Evolutionary conservation across 192 early-diverging fungal species (phyloP), one percentile per base, ranked within the genome.

Genomic region (Coemansia brasiliensis): DNA sequence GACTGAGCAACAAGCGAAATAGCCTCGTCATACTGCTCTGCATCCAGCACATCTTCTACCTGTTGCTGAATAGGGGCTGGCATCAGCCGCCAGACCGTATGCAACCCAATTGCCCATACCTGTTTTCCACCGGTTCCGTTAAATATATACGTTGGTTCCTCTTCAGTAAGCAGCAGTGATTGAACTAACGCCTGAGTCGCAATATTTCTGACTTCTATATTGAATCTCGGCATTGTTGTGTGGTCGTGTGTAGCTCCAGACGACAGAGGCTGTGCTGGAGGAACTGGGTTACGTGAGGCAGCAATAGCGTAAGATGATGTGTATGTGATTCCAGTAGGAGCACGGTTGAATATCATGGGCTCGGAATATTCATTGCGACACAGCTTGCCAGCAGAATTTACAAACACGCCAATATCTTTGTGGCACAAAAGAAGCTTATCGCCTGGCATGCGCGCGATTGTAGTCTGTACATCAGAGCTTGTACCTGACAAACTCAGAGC

Each of bases 151-250:
- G 57, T 27, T 5, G 77, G 77, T 27, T 84, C 80, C 26, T 88
- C 81, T 27, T 72, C 74, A 1, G 81, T 62, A 24, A 98, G 74
- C 15, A 86, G 82, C 11, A 94, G 83, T 26, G 83, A 79, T 67
- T 98, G 96, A 4, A 98, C 90, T 18, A 94, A 69, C 3, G 85
- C 85, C 45, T 88, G 86, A 0, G 92, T 90, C 41, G 82, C 87
- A 43, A 96, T 86, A 45, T 91, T 94, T 61, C 92, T 84, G 13
- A 98, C 90, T 64, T 95, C 92, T 1, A 98, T 84, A 35, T 88
- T 80, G 35, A 64, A 62, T 22, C 22, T n/a, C 18, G 42, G 42
- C 9, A 38, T 17, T 15, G 22, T 53, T 11, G 20, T 6, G 13
- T 21, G 24, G 16, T 32, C 25, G 22, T 37, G n/a, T 18, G 24